phyloP scores from a whole-genome alignment of 768 basidiomycete species.

The Russula brevipes region DNA sequence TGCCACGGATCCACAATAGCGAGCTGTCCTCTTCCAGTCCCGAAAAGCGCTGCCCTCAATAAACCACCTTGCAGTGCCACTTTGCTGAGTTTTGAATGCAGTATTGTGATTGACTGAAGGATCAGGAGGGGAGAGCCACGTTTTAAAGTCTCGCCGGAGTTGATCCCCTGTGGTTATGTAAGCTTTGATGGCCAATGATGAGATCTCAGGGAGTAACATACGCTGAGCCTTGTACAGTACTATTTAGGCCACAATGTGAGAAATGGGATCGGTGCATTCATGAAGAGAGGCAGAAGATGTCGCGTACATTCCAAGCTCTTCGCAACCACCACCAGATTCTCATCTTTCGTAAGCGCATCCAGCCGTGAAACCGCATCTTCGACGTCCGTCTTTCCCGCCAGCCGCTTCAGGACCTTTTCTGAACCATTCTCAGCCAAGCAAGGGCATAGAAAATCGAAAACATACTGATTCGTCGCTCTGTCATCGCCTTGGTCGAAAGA shows the following conservation, averaged over 20 bases:
- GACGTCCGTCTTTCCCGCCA: neutral
- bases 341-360: neutral
- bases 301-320: neutral
- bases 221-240: neutral
- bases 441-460: neutral
- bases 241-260: neutral
- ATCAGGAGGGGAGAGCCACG: conserved; percentile 6
- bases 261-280: neutral
- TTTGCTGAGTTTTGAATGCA: neutral
- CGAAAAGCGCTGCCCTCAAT: neutral
- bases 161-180: neutral
- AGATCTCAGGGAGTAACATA: neutral
- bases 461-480: neutral
- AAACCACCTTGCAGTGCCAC: conserved; percentile 1
- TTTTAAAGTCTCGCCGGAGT: neutral
- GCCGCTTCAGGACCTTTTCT: neutral
- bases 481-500: neutral
- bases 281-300: neutral
- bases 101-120: neutral
- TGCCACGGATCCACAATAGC: neutral
- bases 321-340: neutral
- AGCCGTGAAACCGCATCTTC: neutral
- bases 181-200: neutral
- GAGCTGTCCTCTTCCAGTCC: neutral
- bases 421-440: neutral